These are phyloP conservation scores for Mortierella sp. DNA, from an alignment of 371 early-diverging fungal species.

Conservation along the genomic window DNA sequence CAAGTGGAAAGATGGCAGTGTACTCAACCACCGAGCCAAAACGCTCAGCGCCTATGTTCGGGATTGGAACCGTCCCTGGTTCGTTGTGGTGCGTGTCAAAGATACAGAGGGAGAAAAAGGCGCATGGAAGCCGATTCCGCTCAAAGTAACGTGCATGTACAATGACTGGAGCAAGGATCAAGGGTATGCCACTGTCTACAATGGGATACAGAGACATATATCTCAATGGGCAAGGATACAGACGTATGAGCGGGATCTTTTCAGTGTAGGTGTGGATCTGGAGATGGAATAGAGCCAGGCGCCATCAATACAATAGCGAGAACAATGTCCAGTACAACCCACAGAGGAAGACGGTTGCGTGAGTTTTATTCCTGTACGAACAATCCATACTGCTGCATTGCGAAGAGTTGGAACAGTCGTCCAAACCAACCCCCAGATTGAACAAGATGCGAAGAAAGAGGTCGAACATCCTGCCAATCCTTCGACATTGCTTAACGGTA, in stretches of 20 bases:
- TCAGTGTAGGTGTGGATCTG: conserved; percentile 29
- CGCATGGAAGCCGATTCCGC: conserved; percentile 1
- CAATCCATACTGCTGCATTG: conserved; percentile 28
- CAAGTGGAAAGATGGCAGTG: not conserved
- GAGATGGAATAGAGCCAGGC: conserved; percentile 13
- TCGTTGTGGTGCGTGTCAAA: conserved; percentile 24
- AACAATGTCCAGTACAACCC: too few species aligned
- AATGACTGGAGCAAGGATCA: conserved; percentile 32
- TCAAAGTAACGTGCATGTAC: conserved; percentile 31
- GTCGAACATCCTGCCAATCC: conserved; percentile 41
- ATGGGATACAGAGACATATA: conserved; percentile 27
- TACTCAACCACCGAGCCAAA: conserved; percentile 30
- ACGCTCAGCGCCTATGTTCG: conserved; percentile 14
- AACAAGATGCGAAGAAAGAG: conserved; percentile 31
- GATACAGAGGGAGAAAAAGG: not conserved
- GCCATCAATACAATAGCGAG: too few species aligned
- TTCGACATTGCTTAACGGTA: conserved; percentile 81
- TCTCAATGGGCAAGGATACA: conserved; percentile 37
- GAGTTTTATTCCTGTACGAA: conserved; percentile 39
- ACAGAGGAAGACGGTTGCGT: conserved; percentile 14
- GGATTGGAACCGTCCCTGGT: conserved; percentile 46
- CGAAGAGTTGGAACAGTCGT: conserved; percentile 18
- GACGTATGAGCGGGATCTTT: conserved; percentile 6
- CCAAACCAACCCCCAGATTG: conserved; percentile 27
- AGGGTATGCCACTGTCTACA: conserved; percentile 33